A percentile compares a stretch with the other conserved stretches of the same genome.
These are phyloP conservation scores for Vicia faba DNA, from an alignment of 306 rosid species.

Conservation along the genomic window DNA sequence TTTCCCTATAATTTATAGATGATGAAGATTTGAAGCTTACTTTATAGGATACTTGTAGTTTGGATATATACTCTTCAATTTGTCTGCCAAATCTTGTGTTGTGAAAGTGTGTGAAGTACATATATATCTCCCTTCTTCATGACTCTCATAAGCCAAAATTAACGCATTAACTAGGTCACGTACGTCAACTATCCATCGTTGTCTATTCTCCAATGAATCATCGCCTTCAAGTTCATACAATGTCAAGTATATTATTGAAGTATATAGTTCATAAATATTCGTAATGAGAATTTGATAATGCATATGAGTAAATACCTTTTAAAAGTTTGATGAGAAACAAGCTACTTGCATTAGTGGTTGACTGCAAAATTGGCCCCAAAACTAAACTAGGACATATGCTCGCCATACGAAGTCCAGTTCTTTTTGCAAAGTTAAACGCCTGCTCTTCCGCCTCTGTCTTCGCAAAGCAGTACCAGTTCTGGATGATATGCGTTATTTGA, in stretches of 20 bases:
- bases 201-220: conserved; percentile 59
- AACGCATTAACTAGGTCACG: conserved; percentile 60
- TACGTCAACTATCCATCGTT: conserved; percentile 39
- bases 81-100: conserved; percentile 51
- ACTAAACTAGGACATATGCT: conserved; percentile 48
- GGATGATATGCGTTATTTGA: conserved; percentile 18
- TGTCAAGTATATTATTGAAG: no score
- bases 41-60: conserved; percentile 61
- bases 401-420: conserved; percentile 55
- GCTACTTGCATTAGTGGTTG: conserved; percentile 15
- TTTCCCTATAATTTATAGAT: neutral
- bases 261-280: no score
- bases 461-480: conserved; percentile 79
- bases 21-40: conserved; percentile 46
- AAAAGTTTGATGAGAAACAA: conserved; percentile 15
- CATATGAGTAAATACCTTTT: conserved; percentile 16
- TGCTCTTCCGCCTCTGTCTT: conserved; percentile 80
- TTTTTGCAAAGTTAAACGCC: conserved; percentile 58
- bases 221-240: conserved; percentile 44
- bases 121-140: conserved; percentile 67
- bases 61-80: conserved; percentile 59
- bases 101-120: conserved; percentile 46
- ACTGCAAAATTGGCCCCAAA: conserved; percentile 27
- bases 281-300: no score
- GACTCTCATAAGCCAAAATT: conserved; percentile 66